Percentiles rank a stretch among this genome's conserved stretches.
phyloP scores from a whole-genome alignment of 192 early-diverging fungal species.

The Gaertneriomyces sp. region DNA sequence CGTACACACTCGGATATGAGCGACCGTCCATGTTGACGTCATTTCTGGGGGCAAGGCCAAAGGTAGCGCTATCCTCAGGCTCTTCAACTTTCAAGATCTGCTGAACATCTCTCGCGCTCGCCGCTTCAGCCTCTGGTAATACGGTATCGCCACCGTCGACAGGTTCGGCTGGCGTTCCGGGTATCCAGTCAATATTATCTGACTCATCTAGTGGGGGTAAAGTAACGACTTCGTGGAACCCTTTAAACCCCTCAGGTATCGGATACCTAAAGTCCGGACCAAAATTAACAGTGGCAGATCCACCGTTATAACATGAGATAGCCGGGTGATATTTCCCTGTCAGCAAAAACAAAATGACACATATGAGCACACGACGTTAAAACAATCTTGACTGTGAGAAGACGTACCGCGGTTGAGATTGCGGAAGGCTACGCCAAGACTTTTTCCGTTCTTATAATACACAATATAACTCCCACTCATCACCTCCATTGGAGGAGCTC shows the following conservation, averaged over 20 bases:
- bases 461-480: conserved; percentile 55
- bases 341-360: neutral
- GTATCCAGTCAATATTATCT: too few species aligned
- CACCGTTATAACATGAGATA: conserved; percentile 64
- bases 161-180: too few species aligned
- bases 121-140: too few species aligned
- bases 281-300: conserved; percentile 62
- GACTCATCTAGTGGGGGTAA: conserved; percentile 1
- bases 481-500: conserved; percentile 28
- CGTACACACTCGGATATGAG: too few species aligned
- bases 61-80: too few species aligned
- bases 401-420: conserved; percentile 54
- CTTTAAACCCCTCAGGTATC: conserved; percentile 41
- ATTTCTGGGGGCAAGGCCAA: too few species aligned
- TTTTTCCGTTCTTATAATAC: conserved; percentile 65
- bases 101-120: too few species aligned
- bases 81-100: too few species aligned
- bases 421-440: conserved; percentile 61
- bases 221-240: conserved; percentile 29
- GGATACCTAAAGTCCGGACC: conserved; percentile 65
- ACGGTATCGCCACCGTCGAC: too few species aligned
- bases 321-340: conserved; percentile 75
- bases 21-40: too few species aligned
- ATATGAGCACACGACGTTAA: neutral
- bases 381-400: conserved; percentile 2